A percentile compares a stretch with the other conserved stretches of the same genome.
Evolutionary conservation across 129 eudicot species (phyloP).

Genomic region (Pittosporum tobira): DNA sequence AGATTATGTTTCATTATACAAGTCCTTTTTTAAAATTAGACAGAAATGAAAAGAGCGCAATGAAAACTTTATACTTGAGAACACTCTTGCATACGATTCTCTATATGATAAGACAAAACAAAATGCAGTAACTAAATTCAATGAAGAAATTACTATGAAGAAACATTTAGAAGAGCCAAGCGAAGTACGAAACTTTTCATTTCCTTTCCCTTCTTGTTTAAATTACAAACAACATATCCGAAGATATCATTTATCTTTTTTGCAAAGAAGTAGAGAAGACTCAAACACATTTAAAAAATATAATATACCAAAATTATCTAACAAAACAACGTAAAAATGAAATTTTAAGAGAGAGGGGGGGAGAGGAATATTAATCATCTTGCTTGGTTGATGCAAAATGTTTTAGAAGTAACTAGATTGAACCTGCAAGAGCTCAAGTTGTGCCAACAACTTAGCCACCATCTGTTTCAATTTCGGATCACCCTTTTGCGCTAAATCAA

Average conservation of each 20-base stretch:
- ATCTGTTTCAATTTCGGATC: slow-evolving; percentile 45
- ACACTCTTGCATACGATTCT: no score
- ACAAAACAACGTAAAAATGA: slow-evolving; percentile 3
- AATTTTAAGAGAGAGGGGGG: background rate
- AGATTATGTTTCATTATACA: no score
- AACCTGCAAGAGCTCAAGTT: slow-evolving; percentile 70
- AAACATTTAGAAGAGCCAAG: background rate
- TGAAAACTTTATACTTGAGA: no score
- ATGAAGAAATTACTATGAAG: background rate
- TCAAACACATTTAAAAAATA: background rate
- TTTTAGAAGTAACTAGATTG: slow-evolving; percentile 75
- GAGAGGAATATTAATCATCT: background rate
- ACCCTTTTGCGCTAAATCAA: slow-evolving; percentile 82
- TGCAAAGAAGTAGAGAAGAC: background rate
- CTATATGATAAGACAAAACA: no score
- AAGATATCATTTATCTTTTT: background rate
- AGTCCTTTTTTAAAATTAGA: no score
- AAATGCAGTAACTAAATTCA: no score
- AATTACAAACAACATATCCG: background rate
- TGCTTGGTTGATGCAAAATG: slow-evolving; percentile 11
- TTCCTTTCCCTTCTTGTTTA: background rate
- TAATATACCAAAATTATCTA: background rate
- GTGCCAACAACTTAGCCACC: slow-evolving; percentile 75
- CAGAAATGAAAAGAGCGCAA: no score
- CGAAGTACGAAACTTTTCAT: background rate